These are phyloP conservation scores for Tagetes erecta DNA, from an alignment of 129 eudicot species.

Conservation along the genomic window DNA sequence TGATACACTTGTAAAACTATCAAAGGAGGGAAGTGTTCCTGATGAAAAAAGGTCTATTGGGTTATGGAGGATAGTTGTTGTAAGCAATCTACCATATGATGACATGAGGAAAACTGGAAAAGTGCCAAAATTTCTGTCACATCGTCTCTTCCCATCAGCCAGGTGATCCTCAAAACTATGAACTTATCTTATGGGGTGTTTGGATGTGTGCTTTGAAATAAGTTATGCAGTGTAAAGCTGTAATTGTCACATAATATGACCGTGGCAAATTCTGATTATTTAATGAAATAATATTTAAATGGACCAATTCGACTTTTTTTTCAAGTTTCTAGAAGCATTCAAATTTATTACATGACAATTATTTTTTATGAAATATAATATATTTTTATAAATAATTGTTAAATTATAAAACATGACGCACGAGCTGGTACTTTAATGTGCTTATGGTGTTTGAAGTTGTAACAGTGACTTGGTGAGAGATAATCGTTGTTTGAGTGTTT, in stretches of 20 bases:
- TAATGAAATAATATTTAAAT: background rate
- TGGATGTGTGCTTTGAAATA: background rate
- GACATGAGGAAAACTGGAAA: slow-evolving; percentile 98
- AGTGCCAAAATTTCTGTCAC: slow-evolving; percentile 92
- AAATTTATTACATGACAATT: background rate
- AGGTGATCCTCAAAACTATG: slow-evolving; percentile 51
- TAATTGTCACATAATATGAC: background rate
- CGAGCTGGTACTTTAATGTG: background rate
- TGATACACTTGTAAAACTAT: slow-evolving; percentile 47
- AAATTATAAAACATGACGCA: background rate
- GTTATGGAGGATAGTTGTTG: slow-evolving; percentile 84
- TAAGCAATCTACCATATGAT: slow-evolving; percentile 72
- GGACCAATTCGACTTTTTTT: background rate
- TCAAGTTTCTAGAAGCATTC: background rate
- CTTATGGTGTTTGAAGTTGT: background rate
- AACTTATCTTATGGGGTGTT: slow-evolving; percentile 2
- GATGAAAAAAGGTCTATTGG: slow-evolving; percentile 76
- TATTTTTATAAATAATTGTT: background rate
- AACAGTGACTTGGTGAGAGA: background rate
- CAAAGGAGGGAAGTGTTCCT: slow-evolving; percentile 72
- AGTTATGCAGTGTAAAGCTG: background rate
- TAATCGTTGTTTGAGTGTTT: background rate
- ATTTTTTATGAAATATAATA: background rate
- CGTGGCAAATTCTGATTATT: background rate
- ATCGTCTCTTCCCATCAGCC: slow-evolving; percentile 95